Evolutionary conservation across 2,329 filamentous ascomycete species (phyloP).

Genomic region (Pyricularia grisea): DNA sequence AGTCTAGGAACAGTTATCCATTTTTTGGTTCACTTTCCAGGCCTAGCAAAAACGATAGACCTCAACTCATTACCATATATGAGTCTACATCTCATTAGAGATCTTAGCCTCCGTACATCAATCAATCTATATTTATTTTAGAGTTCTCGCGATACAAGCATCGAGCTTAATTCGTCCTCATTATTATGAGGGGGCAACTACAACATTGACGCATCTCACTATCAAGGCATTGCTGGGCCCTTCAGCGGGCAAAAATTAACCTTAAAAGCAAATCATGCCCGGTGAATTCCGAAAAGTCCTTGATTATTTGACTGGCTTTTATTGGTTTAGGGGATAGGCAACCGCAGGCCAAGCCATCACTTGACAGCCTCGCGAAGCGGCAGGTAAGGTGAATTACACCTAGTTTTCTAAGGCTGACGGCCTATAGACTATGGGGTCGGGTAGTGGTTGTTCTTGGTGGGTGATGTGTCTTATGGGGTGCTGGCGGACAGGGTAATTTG

Average conservation of each 20-base stretch:
- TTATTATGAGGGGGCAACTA: background rate
- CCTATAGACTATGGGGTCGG: background rate
- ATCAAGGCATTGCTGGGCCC: background rate
- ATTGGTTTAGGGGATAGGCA: background rate
- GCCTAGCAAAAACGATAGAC: background rate
- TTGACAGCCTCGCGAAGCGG: background rate
- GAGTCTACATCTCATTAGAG: background rate
- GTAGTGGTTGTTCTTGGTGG: background rate
- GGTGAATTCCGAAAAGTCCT: constrained; percentile 11
- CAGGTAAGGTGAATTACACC: background rate
- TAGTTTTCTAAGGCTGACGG: background rate
- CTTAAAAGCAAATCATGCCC: background rate
- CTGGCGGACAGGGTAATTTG: background rate
- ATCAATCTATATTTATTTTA: background rate
- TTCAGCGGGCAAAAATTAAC: background rate
- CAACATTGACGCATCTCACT: background rate
- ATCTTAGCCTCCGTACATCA: too few relatives aligned
- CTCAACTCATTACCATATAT: background rate
- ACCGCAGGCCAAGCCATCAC: background rate
- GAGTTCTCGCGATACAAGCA: background rate
- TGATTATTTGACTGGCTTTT: background rate
- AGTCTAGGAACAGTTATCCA: background rate
- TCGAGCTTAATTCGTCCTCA: background rate
- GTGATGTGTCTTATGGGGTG: background rate
- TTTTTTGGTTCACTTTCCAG: background rate